phyloP scores from a whole-genome alignment of 2,329 filamentous ascomycete genomes.

The Fusarium goolgardi region DNA sequence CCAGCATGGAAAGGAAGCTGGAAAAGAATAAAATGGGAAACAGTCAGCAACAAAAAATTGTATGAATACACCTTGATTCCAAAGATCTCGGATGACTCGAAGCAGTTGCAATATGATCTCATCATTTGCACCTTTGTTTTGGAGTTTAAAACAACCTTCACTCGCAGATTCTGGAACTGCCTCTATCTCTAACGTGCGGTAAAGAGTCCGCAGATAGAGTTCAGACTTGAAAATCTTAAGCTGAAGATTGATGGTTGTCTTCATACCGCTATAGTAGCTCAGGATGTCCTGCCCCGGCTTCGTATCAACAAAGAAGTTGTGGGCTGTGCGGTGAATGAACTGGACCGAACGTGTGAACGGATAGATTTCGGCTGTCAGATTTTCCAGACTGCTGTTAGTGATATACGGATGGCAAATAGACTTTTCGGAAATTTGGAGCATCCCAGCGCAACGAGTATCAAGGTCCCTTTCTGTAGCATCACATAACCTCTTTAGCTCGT shows the following conservation, averaged over 20 bases:
- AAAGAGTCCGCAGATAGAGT: fast-evolving
- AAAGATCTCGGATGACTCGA: fast-evolving
- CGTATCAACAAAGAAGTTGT: neutral
- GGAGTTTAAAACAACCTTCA: fast-evolving
- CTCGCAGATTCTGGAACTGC: fast-evolving
- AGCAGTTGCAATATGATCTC: fast-evolving
- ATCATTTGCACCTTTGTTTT: fast-evolving
- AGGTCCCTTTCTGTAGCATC: fast-evolving
- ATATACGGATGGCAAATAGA: too few species aligned
- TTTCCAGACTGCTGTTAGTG: too few species aligned
- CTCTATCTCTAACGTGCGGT: fast-evolving
- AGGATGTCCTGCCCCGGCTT: neutral
- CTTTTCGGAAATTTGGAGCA: neutral
- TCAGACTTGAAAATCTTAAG: fast-evolving
- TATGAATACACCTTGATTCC: fast-evolving
- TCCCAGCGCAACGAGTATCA: neutral
- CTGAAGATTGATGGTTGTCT: fast-evolving
- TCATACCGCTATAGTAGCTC: fast-evolving
- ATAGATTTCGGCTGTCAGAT: too few species aligned
- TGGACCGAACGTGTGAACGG: fast-evolving
- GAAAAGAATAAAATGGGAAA: too few species aligned
- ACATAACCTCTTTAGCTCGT: fast-evolving
- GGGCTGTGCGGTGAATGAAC: conserved; percentile 9
- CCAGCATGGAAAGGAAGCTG: too few species aligned
- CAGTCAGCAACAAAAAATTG: too few species aligned